Percentiles rank a stretch among this genome's conserved stretches.
Evolutionary conservation across 2,329 filamentous ascomycete genomes (phyloP).

Genomic region (Ustulina deusta): DNA sequence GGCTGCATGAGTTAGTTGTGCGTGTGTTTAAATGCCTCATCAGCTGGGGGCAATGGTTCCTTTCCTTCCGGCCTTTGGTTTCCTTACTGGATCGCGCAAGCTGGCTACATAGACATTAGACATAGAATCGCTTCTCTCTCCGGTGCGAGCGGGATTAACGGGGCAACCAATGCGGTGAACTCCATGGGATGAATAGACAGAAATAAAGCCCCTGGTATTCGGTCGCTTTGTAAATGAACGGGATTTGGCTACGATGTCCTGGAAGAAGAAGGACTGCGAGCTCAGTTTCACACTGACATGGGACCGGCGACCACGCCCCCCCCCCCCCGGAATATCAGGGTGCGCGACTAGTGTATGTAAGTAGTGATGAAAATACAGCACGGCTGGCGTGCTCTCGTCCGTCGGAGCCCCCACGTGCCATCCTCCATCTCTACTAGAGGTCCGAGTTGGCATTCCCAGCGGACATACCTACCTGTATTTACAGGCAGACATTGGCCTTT

Average conservation of each 20-base stretch:
- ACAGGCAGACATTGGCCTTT: neutral
- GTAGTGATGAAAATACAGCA: conserved; percentile 3
- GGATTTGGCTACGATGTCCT: neutral
- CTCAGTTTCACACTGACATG: conserved; percentile 17
- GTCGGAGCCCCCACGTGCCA: conserved; percentile 26
- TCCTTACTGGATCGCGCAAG: conserved; percentile 3
- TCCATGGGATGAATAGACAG: neutral
- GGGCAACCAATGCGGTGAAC: neutral
- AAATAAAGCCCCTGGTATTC: neutral
- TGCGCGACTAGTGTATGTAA: no score
- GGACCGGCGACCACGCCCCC: neutral
- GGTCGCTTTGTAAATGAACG: neutral
- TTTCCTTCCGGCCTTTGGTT: conserved; percentile 4
- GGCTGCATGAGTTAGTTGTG: conserved; percentile 30
- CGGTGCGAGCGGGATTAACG: neutral
- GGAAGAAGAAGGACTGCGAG: neutral
- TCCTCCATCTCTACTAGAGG: conserved; percentile 25
- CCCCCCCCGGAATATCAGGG: neutral
- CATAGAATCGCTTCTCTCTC: conserved; percentile 9
- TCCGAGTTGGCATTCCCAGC: neutral
- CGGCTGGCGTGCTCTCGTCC: conserved; percentile 5
- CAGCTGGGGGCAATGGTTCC: neutral
- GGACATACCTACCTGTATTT: neutral
- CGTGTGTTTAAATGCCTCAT: conserved; percentile 13
- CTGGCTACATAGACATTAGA: neutral